Evolutionary conservation across 768 basidiomycete species (phyloP).

Genomic region (Russula emetica): DNA sequence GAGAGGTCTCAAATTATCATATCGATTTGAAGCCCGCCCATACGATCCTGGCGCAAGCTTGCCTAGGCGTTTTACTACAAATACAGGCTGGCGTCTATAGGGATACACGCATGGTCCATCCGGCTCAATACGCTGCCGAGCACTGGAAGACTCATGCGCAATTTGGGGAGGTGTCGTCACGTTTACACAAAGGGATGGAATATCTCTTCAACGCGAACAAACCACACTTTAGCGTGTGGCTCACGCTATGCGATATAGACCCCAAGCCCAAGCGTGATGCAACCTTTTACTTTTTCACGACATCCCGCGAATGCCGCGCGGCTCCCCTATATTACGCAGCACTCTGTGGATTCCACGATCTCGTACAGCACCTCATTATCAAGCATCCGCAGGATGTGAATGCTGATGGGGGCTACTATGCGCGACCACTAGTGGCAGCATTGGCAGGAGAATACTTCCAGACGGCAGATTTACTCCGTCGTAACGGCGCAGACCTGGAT

Average conservation of each 20-base stretch:
- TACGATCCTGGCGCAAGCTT: no score
- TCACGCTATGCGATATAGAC: not conserved
- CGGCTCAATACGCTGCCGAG: no score
- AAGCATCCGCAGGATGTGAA: not conserved
- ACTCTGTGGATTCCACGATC: not conserved
- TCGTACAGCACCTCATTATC: not conserved
- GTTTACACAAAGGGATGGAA: not conserved
- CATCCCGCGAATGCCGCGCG: fast-evolving
- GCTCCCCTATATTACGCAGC: not conserved
- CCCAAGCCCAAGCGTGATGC: fast-evolving
- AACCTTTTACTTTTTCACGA: not conserved
- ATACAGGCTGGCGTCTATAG: no score
- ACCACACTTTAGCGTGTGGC: not conserved
- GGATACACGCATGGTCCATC: no score
- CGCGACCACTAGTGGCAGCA: not conserved
- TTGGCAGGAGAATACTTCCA: not conserved
- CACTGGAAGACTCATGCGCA: not conserved
- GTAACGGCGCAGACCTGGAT: not conserved
- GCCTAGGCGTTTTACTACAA: no score
- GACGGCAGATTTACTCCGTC: not conserved
- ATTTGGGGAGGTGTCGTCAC: not conserved
- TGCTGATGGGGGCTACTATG: not conserved
- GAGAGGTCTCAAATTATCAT: no score
- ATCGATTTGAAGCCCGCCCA: no score
- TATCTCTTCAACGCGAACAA: not conserved